Base-by-base conservation (phyloP, 495 filamentous ascomycete genomes). In the Talaromyces thailandensis region DNA sequence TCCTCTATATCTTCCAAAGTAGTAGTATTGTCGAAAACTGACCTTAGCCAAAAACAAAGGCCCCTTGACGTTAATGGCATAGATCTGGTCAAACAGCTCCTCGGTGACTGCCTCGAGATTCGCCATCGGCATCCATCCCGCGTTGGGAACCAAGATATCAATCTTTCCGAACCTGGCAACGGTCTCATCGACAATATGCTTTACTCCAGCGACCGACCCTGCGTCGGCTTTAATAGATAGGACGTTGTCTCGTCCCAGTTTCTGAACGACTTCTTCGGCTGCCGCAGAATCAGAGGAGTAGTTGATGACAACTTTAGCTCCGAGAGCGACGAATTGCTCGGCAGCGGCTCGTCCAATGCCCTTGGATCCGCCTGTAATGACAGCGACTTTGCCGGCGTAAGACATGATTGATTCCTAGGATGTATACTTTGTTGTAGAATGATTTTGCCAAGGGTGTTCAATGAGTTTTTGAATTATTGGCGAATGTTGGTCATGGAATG, bases 291-390 rank as follows among this genome's bases (percentile, higher is more conserved):
- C 77, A 31, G 75, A 79, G 50, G 76, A 73, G 72, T 88, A 89
- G 71, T 85, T 88, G 73, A 89, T 79, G 28, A 86, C 80, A 32
- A 90, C 76, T 40, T 78, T 84, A 58, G 85, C 87, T 53, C 86
- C 86, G n/a, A 81, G 73, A 28, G 71, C 65, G 16, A 81, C 81
- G 40, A 88, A 76, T 4, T 75, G 75, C 29, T 82, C 73, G 31
- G 83, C 80, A 4, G 79, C 78, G 59, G 87, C 81, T 58, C 73
- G 79, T 63, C 88, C 88, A 45, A 91, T 89, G 52, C 87, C 88
- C 67, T 84, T 86, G 24, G 84, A 84, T 60, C 76, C 84, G 60
- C 88, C 87, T 31, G 88, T 90, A 66, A 91, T 78, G 55, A 89
- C 65, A 58, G 81, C 79, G 60, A 87, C 78, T 74, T 87, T 87